Evolutionary conservation across 2,329 filamentous ascomycete species (phyloP), one percentile per base, ranked within the genome.

Genomic region (Fusarium kyushuense): DNA sequence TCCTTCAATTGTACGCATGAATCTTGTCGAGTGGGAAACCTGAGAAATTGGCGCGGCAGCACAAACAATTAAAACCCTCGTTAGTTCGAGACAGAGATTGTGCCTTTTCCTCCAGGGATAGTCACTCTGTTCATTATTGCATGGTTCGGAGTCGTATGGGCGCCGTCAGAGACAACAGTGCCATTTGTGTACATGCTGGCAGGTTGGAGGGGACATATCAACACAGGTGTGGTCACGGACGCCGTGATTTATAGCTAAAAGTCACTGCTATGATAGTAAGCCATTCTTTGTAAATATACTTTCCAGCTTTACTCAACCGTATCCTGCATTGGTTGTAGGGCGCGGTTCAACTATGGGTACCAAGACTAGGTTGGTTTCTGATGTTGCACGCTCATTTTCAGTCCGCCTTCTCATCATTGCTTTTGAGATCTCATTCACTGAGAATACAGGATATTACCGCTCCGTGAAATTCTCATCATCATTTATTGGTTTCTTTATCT

Each of bases 391-490:
- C 10, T 3, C 3, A 7, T 27, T 17, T 9, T 9, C 8, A 10
- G 8, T 23, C 12, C 12, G 0, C 4, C 8, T 23, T 41, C 7
- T 41, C 4, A 21, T 13, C 10, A 41, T 16, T 1, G 0, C 8
- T 16, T 16, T 4, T 6, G 4, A 7, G 5, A 8, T 16, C 14
- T 21, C 6, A 13, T 13, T 2, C 11, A 7, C 11, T 19, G 12
- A 8, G 5, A 8, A 16, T 7, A 23, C 6, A 10, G 23, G 5
- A 1, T 23, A 6, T 17, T n/a, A 23, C 11, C 14, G 8, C 4
- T 10, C 1, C 8, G 23, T 41, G 8, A 41, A 6, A 3, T 6
- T 10, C 6, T 8, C 8, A 16, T 23, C 1, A 16, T 11, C 11
- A 17, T 2, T 10, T 17, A 2, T 7, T 2, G 11, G 23, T 11